Evolutionary conservation across 805 yeast species (phyloP), one percentile per base, ranked within the genome.

Genomic region (Novakomyces olei): DNA sequence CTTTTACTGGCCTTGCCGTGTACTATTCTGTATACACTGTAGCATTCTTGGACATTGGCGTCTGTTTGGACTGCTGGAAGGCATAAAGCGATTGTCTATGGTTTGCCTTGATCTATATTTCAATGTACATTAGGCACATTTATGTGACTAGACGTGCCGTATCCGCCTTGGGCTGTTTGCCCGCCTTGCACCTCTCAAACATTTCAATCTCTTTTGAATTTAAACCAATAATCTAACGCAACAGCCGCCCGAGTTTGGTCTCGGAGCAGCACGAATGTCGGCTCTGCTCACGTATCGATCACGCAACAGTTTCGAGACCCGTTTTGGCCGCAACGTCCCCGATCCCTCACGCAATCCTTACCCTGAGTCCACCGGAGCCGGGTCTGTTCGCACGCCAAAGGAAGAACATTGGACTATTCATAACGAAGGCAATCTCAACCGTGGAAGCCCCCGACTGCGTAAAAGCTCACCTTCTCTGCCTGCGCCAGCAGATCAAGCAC

Each of bases 251-350:
- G 59, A 58, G 16, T 63, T 72, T 6, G 98, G 98, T 0, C 56
- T 88, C 15, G 76, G 92, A 17, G 98, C 98, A 5, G 98, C 98
- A 0, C 68, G 98, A 53, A 88, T 88, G 98, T 67, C 93, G 7
- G 98, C 98, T 0, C 59, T 88, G 42, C 59, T 88, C 34, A 88
- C 96, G 0, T 88, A 88, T 49, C 64, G 98, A 43, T 77, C 92
- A 4, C 63, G 96, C 45, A 79, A 83, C 51, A 74, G 92, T 18
- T 88, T 85, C 51, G 96, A 88, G 49, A 57, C 72, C 32, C 66
- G 91, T 45, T 88, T 88, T 50, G 92, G 96, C n/a, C 67, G 98
- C 47, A 72, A 70, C 34, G 53, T 61, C 16, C 81, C 85, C 3
- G 65, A 66, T 35, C 61, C 61, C 3, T 24, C 41, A 5, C 41